Conservation (phyloP, 495 filamentous ascomycete genomes). For the Xylaria castorea region DNA sequence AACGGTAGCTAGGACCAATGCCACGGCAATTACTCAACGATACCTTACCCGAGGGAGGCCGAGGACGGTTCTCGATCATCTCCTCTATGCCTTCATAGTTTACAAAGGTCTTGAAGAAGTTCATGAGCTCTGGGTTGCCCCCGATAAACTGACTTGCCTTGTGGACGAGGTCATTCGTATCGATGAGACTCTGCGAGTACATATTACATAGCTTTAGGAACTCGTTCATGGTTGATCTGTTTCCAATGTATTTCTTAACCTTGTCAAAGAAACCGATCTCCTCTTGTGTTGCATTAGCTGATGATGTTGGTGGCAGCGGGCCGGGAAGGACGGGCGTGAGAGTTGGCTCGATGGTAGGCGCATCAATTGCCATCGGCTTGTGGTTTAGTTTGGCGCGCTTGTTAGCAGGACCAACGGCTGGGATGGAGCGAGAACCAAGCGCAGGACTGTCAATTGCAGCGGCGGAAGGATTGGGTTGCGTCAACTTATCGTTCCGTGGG, state of each 20-base stretch:
- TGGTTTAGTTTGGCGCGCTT: slow-evolving; percentile 70
- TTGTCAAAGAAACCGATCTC: slow-evolving; percentile 94
- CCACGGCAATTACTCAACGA: slow-evolving; percentile 92
- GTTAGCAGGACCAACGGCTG: slow-evolving; percentile 43
- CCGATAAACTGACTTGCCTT: slow-evolving; percentile 88
- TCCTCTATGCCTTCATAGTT: slow-evolving; percentile 74
- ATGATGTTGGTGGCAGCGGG: slow-evolving; percentile 76
- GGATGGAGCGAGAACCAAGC: slow-evolving; percentile 43
- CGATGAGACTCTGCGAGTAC: slow-evolving; percentile 88
- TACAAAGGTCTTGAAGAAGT: slow-evolving; percentile 83
- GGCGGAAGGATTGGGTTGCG: slow-evolving; percentile 36
- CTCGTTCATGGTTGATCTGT: slow-evolving; percentile 89
- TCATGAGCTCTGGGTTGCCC: slow-evolving; percentile 82
- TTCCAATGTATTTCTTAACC: slow-evolving; percentile 93
- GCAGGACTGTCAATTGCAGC: slow-evolving; percentile 44
- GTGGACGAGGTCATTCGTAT: slow-evolving; percentile 76
- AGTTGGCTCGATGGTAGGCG: slow-evolving; percentile 79
- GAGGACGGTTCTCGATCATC: slow-evolving; percentile 77
- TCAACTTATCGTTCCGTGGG: slow-evolving; percentile 52
- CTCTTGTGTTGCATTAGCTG: slow-evolving; percentile 67
- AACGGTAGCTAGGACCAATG: slow-evolving; percentile 90
- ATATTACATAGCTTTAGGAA: slow-evolving; percentile 96
- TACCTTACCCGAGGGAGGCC: slow-evolving; percentile 74
- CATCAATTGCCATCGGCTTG: slow-evolving; percentile 69
- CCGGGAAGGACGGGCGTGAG: slow-evolving; percentile 86